Percentiles rank a stretch among this genome's conserved stretches.
Conservation (phyloP, 441 rosid genomes). For the Codiaeum variegatum region DNA sequence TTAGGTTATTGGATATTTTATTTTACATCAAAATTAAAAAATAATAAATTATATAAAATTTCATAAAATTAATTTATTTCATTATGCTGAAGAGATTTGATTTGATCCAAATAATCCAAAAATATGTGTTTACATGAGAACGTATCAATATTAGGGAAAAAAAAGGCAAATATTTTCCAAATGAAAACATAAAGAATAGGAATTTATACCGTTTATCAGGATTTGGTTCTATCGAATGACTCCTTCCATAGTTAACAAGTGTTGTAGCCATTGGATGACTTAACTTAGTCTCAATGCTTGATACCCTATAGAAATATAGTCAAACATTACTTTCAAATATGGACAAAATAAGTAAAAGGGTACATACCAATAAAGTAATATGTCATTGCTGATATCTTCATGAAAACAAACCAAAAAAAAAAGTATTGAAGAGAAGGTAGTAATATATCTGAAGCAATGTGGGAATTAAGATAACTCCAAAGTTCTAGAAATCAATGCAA, state of each 20-base stretch:
- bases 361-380: conserved; percentile 63
- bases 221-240: conserved; percentile 52
- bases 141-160: no score
- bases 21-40: no score
- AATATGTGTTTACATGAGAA: no score
- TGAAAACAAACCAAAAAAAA: no score
- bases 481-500: conserved; percentile 63
- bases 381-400: conserved; percentile 33
- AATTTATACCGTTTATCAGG: no score
- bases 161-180: no score
- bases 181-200: no score
- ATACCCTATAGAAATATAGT: conserved; percentile 45
- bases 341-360: neutral
- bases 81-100: no score
- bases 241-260: conserved; percentile 58
- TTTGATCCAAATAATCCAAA: no score
- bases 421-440: neutral
- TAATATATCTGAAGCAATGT: conserved; percentile 76
- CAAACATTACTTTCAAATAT: neutral
- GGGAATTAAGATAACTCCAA: conserved; percentile 72
- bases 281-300: conserved; percentile 85
- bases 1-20: no score
- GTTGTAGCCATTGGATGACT: conserved; percentile 92
- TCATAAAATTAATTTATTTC: no score
- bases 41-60: no score